phyloP scores from a whole-genome alignment of 208 protist genomes.

The Phytomonas sp. region DNA sequence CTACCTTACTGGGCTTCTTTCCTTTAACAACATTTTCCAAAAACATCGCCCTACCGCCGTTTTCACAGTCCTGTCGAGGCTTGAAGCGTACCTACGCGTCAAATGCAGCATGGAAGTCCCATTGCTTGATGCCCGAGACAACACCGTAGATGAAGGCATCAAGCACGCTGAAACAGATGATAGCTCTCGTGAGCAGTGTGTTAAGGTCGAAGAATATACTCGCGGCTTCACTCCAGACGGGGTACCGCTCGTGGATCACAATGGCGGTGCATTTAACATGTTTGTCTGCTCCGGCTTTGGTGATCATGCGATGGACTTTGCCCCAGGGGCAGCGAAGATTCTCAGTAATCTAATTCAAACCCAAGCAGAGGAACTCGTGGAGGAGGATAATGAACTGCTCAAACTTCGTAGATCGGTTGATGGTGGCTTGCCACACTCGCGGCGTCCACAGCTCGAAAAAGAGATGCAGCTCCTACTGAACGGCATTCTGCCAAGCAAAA shows the following conservation, averaged over 20 bases:
- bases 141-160: background rate
- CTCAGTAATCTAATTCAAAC: constrained; percentile 67
- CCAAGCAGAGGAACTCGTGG: constrained; percentile 38
- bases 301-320: constrained; percentile 73
- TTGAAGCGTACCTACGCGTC: constrained; percentile 54
- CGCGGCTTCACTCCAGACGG: constrained; percentile 78
- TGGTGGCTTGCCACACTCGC: constrained; percentile 28
- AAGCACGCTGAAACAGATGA: background rate
- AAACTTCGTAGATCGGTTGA: constrained; percentile 15
- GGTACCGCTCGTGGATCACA: constrained; percentile 61
- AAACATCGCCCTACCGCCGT: constrained; percentile 11
- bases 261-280: constrained; percentile 66
- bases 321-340: constrained; percentile 61
- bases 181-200: background rate
- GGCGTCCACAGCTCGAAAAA: constrained; percentile 21
- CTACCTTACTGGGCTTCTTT: constrained; percentile 32
- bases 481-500: constrained; percentile 21
- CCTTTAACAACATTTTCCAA: constrained; percentile 33
- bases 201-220: constrained; percentile 34
- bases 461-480: constrained; percentile 61
- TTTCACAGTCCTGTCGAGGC: constrained; percentile 19
- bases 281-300: constrained; percentile 85
- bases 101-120: constrained; percentile 36
- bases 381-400: constrained; percentile 31
- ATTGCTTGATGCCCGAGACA: constrained; percentile 1